A percentile compares a stretch with the other conserved stretches of the same genome.
phyloP scores from a whole-genome alignment of 192 early-diverging fungal species.

The Lunasporangiospora selenospora region DNA sequence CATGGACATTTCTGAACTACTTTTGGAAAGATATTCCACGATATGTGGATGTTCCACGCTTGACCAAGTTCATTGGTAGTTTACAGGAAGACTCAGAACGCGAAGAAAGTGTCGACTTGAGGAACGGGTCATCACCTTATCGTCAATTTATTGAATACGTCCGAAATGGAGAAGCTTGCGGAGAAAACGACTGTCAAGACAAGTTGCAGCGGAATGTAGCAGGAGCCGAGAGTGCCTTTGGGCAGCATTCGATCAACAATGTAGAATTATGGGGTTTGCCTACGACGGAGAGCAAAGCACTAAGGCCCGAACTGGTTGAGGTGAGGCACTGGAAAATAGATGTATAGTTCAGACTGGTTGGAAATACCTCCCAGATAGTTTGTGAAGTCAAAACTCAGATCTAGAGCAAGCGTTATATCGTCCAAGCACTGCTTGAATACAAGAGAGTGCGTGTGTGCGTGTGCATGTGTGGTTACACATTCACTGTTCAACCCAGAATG shows the following conservation, averaged over 20 bases:
- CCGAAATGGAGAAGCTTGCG: conserved; percentile 2
- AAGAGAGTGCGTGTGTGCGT: too few species aligned
- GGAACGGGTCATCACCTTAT: background rate
- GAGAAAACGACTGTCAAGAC: background rate
- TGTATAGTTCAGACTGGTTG: too few species aligned
- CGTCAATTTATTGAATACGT: conserved; percentile 5
- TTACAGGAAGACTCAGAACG: conserved; percentile 3
- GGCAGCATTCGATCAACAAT: conserved; percentile 11
- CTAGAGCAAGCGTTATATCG: too few species aligned
- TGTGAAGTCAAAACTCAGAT: too few species aligned
- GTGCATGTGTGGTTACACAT: too few species aligned
- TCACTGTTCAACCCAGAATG: too few species aligned
- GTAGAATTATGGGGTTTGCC: conserved; percentile 4
- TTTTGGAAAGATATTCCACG: conserved; percentile 20
- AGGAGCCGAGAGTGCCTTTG: conserved; percentile 1
- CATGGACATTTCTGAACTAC: background rate
- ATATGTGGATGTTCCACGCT: conserved; percentile 9
- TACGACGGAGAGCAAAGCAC: too few species aligned
- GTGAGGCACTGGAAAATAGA: too few species aligned
- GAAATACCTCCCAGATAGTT: too few species aligned
- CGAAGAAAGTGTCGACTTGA: background rate
- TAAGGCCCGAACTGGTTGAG: too few species aligned
- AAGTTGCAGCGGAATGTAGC: conserved; percentile 11
- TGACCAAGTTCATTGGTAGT: conserved; percentile 6
- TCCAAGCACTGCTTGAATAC: too few species aligned